These are phyloP conservation scores for Penicillium rolfsii DNA, from an alignment of 2,329 filamentous ascomycete species.

Conservation along the genomic window DNA sequence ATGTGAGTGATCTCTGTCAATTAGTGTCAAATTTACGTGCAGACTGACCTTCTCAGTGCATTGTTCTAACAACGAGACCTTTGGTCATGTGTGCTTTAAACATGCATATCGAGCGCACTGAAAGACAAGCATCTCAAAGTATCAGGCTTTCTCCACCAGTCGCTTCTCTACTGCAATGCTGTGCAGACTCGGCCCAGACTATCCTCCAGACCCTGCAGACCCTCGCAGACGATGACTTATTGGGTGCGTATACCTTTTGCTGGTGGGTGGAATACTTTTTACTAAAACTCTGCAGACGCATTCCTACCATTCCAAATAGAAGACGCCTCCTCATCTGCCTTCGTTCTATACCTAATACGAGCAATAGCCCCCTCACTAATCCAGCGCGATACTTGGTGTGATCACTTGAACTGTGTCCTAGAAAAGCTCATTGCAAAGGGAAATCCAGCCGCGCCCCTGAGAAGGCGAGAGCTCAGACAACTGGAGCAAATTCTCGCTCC, in stretches of 20 bases:
- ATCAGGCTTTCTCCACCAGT: constrained; percentile 30
- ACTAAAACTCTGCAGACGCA: constrained; percentile 29
- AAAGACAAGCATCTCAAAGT: constrained; percentile 22
- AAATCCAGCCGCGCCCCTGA: constrained; percentile 43
- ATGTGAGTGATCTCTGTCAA: constrained; percentile 15
- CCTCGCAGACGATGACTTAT: constrained; percentile 29
- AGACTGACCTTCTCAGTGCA: constrained; percentile 22
- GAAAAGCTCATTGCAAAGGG: constrained; percentile 46
- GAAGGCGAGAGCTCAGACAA: constrained; percentile 44
- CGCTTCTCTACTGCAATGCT: constrained; percentile 31
- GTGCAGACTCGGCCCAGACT: constrained; percentile 31
- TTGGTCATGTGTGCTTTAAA: constrained; percentile 34
- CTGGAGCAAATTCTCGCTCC: constrained; percentile 44
- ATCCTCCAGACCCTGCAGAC: constrained; percentile 32
- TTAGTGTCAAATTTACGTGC: background rate
- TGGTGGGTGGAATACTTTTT: background rate
- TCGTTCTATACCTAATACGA: constrained; percentile 44
- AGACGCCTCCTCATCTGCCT: constrained; percentile 48
- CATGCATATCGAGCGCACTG: constrained; percentile 31
- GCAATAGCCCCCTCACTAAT: constrained; percentile 41
- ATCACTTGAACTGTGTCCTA: constrained; percentile 42
- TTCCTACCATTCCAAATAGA: constrained; percentile 50
- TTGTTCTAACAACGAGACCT: constrained; percentile 33
- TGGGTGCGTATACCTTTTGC: constrained; percentile 17
- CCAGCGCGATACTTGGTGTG: constrained; percentile 41